phyloP scores from a whole-genome alignment of 345 rosid species.

The Noccaea bulbosa region DNA sequence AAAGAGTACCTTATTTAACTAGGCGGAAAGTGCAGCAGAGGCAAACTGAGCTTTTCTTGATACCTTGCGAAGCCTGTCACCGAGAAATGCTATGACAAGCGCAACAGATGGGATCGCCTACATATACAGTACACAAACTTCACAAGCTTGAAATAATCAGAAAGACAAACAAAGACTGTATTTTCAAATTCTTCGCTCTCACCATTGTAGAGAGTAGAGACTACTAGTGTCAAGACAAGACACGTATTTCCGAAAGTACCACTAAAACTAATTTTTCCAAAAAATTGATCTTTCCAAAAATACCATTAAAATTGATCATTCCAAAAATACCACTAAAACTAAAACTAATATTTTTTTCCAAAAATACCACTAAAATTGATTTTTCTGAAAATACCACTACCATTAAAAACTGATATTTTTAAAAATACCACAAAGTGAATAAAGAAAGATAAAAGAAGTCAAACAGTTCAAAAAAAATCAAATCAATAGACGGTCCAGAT shows the following conservation, averaged over 20 bases:
- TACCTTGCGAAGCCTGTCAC: conserved; percentile 73
- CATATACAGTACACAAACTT: conserved; percentile 4
- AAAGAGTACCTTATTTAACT: conserved; percentile 74
- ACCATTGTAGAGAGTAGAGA: conserved; percentile 90
- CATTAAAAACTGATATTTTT: too few species aligned
- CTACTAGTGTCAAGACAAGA: conserved; percentile 68
- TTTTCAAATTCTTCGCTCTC: conserved; percentile 29
- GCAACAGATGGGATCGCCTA: conserved; percentile 80
- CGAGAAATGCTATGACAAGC: conserved; percentile 70
- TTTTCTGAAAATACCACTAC: too few species aligned
- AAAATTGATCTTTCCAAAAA: too few species aligned
- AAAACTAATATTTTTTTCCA: too few species aligned
- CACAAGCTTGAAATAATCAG: neutral
- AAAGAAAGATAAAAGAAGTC: too few species aligned
- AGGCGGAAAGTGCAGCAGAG: conserved; percentile 72
- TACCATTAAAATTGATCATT: too few species aligned
- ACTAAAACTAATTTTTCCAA: too few species aligned
- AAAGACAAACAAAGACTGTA: conserved; percentile 10
- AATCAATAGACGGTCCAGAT: neutral
- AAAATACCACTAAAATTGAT: too few species aligned
- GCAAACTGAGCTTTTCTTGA: conserved; percentile 74
- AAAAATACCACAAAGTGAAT: too few species aligned
- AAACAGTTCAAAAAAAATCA: too few species aligned
- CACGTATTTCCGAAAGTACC: conserved; percentile 6
- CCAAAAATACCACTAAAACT: too few species aligned